Conservation (phyloP, 179 eudicot genomes). For the Camellia oleifera region DNA sequence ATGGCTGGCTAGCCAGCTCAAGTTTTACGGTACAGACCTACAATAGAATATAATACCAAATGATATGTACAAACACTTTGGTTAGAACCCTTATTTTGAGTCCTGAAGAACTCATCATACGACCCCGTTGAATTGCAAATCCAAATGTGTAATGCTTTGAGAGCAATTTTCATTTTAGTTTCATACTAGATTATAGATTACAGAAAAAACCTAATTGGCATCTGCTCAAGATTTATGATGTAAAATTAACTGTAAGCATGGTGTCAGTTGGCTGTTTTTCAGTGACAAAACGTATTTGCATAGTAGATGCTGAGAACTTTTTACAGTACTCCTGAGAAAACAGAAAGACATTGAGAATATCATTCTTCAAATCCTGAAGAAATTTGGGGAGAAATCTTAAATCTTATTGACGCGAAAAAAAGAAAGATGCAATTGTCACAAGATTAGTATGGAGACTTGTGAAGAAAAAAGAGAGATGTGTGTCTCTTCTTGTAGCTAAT, state of each 20-base stretch:
- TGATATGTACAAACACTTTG: neutral
- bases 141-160: neutral
- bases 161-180: neutral
- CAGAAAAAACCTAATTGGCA: neutral
- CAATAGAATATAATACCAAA: neutral
- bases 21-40: conserved; percentile 43
- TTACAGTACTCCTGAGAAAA: neutral
- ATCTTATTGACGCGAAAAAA: neutral
- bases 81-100: neutral
- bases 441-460: neutral
- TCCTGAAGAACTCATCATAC: neutral
- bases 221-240: neutral
- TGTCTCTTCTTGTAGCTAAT: neutral
- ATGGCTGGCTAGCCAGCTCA: conserved; percentile 87
- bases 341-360: neutral
- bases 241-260: neutral
- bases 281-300: neutral
- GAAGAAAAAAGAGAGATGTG: neutral
- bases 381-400: neutral
- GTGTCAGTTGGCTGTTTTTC: neutral
- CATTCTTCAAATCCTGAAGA: neutral
- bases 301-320: neutral
- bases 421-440: neutral
- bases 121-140: neutral
- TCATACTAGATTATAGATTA: neutral